Conservation (phyloP, 805 yeast genomes). For the Wickerhamomyces silvicola region DNA sequence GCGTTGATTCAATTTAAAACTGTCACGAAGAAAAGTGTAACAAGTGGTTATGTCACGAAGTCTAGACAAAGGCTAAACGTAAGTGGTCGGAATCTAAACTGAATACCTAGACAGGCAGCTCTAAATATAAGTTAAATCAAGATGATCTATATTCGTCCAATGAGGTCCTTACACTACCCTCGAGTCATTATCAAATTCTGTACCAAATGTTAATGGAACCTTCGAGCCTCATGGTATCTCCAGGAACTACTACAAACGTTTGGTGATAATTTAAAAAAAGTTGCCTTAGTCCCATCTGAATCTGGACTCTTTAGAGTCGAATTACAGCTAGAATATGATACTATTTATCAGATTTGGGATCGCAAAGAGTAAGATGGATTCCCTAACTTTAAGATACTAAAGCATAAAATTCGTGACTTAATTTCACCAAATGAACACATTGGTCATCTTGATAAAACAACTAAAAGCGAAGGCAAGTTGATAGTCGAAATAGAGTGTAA, state of each 20-base stretch:
- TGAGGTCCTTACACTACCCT: conserved; percentile 35
- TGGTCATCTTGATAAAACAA: conserved; percentile 56
- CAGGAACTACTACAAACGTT: conserved; percentile 86
- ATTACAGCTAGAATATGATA: conserved; percentile 32
- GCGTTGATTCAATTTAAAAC: not conserved
- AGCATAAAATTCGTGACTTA: conserved; percentile 55
- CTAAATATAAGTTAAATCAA: not conserved
- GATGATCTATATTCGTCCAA: too few species aligned
- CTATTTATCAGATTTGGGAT: conserved; percentile 47
- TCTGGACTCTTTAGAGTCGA: conserved; percentile 58
- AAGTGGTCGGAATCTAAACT: too few species aligned
- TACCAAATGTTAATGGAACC: conserved; percentile 81
- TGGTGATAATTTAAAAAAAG: conserved; percentile 48
- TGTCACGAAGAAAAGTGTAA: too few species aligned
- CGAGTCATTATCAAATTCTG: conserved; percentile 68
- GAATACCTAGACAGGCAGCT: not conserved
- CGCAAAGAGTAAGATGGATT: conserved; percentile 63
- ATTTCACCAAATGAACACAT: conserved; percentile 48
- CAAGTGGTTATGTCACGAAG: not conserved
- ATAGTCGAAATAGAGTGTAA: conserved; percentile 14
- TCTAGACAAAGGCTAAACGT: not conserved
- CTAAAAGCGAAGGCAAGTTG: conserved; percentile 15
- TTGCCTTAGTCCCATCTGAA: conserved; percentile 40
- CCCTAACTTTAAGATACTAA: conserved; percentile 79
- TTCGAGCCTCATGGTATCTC: conserved; percentile 81